Base-by-base conservation (phyloP, 2,329 filamentous ascomycete species). In the Fusarium papillatum region DNA sequence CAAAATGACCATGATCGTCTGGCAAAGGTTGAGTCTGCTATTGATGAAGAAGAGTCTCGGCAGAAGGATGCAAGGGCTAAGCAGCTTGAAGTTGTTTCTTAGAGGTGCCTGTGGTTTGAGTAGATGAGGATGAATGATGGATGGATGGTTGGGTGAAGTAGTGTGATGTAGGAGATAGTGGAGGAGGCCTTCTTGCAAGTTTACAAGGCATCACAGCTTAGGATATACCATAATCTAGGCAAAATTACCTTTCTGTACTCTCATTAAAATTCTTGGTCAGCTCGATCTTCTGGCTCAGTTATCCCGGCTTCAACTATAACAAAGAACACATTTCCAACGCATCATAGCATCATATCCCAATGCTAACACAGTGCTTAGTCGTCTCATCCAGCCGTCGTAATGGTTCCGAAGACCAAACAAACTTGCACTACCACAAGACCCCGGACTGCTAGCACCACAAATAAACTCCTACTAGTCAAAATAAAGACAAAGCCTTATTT, bases 1-100 rank as follows among this genome's bases (percentile, higher is more conserved):
- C 57, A 29, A 14, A 26, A 9, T 13, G 26, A 39, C 19, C 22
- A 41, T 8, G 57, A 61, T 34, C 79, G 75, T 16, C 11, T 61
- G 36, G 57, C 36, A 11, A 61, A 61, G 38, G 36, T 61, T 31
- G 57, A 61, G 57, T 61, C 57, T 19, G 57, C 24, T 6, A 24
- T 39, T 3, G 57, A 61, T 9, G 57, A 41, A 9, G 57, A 61
- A 7, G 38, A 61, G 57, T 26, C 34, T 43, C 16, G 36, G 3
- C 38, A 41, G 36, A 61, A 61, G 57, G 57, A 61, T 16, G 24
- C 17, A 41, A 41, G 7, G 38, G 57, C 17, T 7, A 61, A 26
- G 57, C 57, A 43, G 24, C 36, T 61, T 26, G 57, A 61, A 8
- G 31, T 61, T 43, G 36, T 29, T 29, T 39, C 34, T 39, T 61